These are phyloP conservation scores for Atkinsonella hypoxylon DNA, from an alignment of 2,329 filamentous ascomycete genomes.

Conservation along the genomic window DNA sequence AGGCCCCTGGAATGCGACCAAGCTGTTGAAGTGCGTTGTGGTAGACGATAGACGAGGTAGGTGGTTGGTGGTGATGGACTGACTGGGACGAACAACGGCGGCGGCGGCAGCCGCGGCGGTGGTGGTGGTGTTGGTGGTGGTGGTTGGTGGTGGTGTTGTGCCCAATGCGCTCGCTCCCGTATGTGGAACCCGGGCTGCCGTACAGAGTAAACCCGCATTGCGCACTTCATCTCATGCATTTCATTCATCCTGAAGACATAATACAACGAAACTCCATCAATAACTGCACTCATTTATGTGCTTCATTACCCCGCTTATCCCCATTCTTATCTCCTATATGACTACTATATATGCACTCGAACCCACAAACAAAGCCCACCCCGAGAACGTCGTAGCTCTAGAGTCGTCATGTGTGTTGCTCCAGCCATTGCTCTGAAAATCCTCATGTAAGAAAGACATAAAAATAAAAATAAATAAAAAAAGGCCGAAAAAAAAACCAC, in stretches of 20 bases:
- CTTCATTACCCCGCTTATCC: not conserved
- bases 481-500: not conserved
- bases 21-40: not conserved
- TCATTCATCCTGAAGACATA: too few relatives aligned
- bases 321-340: conserved; percentile 1
- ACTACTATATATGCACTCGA: conserved; percentile 5
- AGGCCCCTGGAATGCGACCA: conserved; percentile 1
- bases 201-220: too few relatives aligned
- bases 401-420: not conserved
- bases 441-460: not conserved
- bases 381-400: not conserved
- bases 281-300: not conserved
- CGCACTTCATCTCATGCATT: too few relatives aligned
- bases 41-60: not conserved
- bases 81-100: too few relatives aligned
- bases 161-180: too few relatives aligned
- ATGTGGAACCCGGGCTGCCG: too few relatives aligned
- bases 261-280: too few relatives aligned
- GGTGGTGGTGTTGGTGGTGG: too few relatives aligned
- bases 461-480: not conserved
- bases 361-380: not conserved
- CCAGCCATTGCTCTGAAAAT: conserved; percentile 1
- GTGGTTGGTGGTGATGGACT: not conserved
- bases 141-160: too few relatives aligned
- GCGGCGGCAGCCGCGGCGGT: too few relatives aligned